Base-by-base conservation (phyloP, 2,329 filamentous ascomycete genomes). In the Ceratocystis variospora region DNA sequence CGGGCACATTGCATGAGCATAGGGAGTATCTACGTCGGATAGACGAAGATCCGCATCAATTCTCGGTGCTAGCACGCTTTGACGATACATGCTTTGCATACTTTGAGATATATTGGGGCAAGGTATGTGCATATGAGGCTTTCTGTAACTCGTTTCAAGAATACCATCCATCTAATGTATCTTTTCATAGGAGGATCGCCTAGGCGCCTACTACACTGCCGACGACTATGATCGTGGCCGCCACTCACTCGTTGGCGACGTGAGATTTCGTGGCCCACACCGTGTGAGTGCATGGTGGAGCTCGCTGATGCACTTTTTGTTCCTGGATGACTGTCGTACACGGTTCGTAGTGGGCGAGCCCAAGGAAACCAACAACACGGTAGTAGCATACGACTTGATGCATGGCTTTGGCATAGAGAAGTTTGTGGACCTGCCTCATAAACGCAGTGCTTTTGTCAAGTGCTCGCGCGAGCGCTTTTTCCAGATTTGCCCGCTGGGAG, bases 31-130 rank as follows among this genome's bases (percentile, higher is more conserved):
- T 91, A 63, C 79, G 81, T 37, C 81, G 82, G 69, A 79, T 87
- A 65, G 84, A 90, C 71, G 80, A 83, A 57, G 88, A 92, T 73
- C 83, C 86, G 33, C 88, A 92, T 74, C 83, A 87, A 69, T 77
- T 90, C 64, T 83, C 85, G 28, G 77, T 92, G 59, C 78, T 92
- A 67, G 89, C 85, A 5, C 81, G 81, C 31, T 93, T 90, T 73
- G 82, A 92, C 66, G 86, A 87, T 37, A 80, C 79, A 1, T 81
- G 78, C 61, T 92, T 92, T 73, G 85, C 87, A 0, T 92, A 92
- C 73, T 91, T 89, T 72, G 89, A 93, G 74, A 78, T 91, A 1
- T 92, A 91, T 74, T 92, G 87, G 87, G 86, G 84, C 70, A 82
- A 81, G 77, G 79, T 80, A 72, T 68, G 74, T 69, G 7, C 12